Evolutionary conservation across 2,329 filamentous ascomycete genomes (phyloP), one percentile per base, ranked within the genome.

Genomic region (Stromatinia cepivora): DNA sequence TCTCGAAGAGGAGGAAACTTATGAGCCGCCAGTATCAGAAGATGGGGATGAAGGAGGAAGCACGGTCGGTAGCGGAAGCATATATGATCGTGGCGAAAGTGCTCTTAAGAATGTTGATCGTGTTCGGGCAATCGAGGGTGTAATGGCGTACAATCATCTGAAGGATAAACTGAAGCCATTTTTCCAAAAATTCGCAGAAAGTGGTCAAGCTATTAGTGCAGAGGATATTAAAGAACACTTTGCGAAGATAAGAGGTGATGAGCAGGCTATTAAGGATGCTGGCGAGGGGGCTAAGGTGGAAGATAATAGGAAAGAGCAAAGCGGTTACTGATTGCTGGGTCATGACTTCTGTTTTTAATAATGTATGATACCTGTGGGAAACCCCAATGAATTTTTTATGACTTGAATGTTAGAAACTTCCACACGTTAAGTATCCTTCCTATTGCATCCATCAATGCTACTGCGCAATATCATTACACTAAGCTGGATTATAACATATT

Each of bases 161-260:
- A 95, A 96, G 78, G 94, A 98, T 77, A 94, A 94, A 78, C 88
- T 99, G n/a, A 97, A 94, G 83, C 90, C 90, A 0, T 98, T 99
- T 79, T 88, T 99, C 76, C 89, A 94, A 80, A 91, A 96, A 56
- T 99, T 97, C 79, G 95, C 95, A 0, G 93, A 97, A 78, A 96
- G 90, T 72, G 94, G 94, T 0, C 84, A 92, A 79, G 89, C 92
- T 0, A 94, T 99, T 31, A 90, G 93, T 1, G 94, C 94, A 0
- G 95, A 99, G 78, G 94, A 98, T 80, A 95, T 99, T 80, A 99
- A 97, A 80, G 88, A 88, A 2, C 97, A 97, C 79, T 99, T 99
- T 85, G 94, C 94, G 65, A 94, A 95, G 82, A 81, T 99, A 74
- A 87, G 95, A 72, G 95, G 95, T 70, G 95, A 98, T 79, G 92